Percentiles rank a stretch among this genome's conserved stretches.
Evolutionary conservation across 805 yeast species (phyloP).

Genomic region (Saccharomycopsis capsularis): DNA sequence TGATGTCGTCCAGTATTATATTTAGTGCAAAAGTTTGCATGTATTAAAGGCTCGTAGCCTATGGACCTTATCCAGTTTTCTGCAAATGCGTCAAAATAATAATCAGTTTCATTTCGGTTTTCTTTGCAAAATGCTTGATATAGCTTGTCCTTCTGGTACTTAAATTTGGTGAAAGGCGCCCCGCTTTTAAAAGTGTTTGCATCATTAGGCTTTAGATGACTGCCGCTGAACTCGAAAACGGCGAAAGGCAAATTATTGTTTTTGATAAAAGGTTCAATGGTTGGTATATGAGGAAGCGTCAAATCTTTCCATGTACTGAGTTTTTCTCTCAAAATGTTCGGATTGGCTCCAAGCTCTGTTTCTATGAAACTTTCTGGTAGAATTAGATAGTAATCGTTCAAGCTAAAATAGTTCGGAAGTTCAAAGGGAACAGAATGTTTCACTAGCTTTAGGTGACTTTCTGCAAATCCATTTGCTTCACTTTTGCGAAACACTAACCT

Average conservation of each 20-base stretch:
- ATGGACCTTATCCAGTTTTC: not conserved
- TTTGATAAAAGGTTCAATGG: no score
- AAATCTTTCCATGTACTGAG: not conserved
- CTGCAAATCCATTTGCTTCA: not conserved
- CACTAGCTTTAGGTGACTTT: not conserved
- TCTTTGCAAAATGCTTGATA: not conserved
- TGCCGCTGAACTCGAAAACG: no score
- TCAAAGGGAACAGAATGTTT: not conserved
- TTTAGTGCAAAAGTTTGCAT: not conserved
- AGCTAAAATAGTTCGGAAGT: not conserved
- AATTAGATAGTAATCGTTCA: not conserved
- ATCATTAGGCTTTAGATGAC: not conserved
- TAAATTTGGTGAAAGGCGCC: not conserved
- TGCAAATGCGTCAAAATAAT: constrained; percentile 1
- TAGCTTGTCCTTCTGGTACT: not conserved
- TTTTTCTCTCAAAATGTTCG: not conserved
- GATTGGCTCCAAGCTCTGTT: not conserved
- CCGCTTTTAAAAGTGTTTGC: not conserved
- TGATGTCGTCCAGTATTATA: not conserved
- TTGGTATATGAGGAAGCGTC: not conserved
- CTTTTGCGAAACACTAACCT: not conserved
- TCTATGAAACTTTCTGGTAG: not conserved
- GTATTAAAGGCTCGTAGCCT: not conserved
- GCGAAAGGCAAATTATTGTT: no score
- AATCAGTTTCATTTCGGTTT: not conserved